Evolutionary conservation across 2,329 filamentous ascomycete species (phyloP), one percentile per base, ranked within the genome.

Genomic region (Aspergillus bombycis): DNA sequence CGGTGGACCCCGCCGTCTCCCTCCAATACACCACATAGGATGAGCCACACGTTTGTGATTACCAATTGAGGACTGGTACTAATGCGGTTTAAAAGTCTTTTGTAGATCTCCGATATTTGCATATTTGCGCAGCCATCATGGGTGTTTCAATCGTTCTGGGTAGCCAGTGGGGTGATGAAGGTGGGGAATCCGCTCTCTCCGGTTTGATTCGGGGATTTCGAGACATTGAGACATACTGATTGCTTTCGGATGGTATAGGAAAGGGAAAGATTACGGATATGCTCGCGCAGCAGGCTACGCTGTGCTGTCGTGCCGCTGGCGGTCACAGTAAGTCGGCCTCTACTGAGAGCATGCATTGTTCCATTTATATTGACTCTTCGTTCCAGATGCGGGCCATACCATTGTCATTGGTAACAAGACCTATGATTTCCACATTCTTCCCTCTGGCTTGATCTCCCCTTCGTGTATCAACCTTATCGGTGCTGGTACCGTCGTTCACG

Each of bases 351-450:
- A 34, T 21, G 48, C 48, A 30, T n/a, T 10, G 28, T 34, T 54
- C 26, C 30, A 30, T 61, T 52, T 30, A 54, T 30, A 41, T 61
- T 45, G 7, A 62, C 59, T 21, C 43, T 19, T 41, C 14, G 12
- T 36, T n/a, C 23, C 57, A 74, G 72, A 83, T 70, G 81, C 81
- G 62, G 81, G 81, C 46, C 81, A 83, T 70, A 82, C 81, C 50
- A 82, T 83, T 62, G 80, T 83, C 59, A 79, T 80, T 67, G 75
- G 80, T 61, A 72, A 76, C 55, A 73, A 79, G 61, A 82, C 80
- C 55, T 83, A 82, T 69, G 80, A 82, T 70, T 83, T 83, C 72
- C 81, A 83, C 71, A 81, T 83, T 62, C 76, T 83, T 34, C 81
- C 81, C 46, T 79, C 77, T 30, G 79, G 79, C 57, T 77, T 83